Evolutionary conservation across 1,284 basidiomycete species (phyloP), one percentile per base, ranked within the genome.

Genomic region (Serendipita sp.): DNA sequence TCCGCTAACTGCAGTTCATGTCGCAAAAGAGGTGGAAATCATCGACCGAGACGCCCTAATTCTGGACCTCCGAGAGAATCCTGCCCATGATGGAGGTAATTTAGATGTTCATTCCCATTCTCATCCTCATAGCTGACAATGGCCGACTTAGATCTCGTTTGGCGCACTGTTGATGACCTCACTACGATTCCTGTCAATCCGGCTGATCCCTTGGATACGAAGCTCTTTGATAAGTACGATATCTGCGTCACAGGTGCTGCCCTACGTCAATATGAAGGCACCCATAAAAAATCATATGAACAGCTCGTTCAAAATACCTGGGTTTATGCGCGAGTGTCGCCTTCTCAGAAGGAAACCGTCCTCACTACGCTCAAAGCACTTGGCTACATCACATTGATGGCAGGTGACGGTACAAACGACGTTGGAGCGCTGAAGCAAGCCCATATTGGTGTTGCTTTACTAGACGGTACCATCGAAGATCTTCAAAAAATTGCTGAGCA

Each of bases 271-370:
- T 93, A 84, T 72, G 85, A 88, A 68, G 70, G 75, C 29, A 76
- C 73, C 44, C 71, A 64, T 77, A 83, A 0, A 76, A 75, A 38
- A 10, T 62, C 35, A 42, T 43, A 73, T 65, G 79, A 82, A 65
- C 85, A 97, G 50, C 34, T 58, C n/a, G 87, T 95, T 6, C 87
- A 93, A 68, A 85, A 95, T 72, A 92, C 91, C 3, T 97, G 91
- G 91, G 93, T 97, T 62, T 97, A 97, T 69, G 93, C 93, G 26
- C 91, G 93, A 61, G 93, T 96, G 22, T 95, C 93, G n/a, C 93
- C 93, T 1, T 75, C 83, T 0, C 94, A 97, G 72, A 97, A 97
- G 75, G 93, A 97, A 72, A 82, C 82, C 72, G 95, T 97, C 73
- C 81, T 97, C 58, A 90, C 91, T 0, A 87, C 88, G 2, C 78